Base-by-base conservation (phyloP, 225 moss, liverwort and hornwort species). In the Asterella californica region DNA sequence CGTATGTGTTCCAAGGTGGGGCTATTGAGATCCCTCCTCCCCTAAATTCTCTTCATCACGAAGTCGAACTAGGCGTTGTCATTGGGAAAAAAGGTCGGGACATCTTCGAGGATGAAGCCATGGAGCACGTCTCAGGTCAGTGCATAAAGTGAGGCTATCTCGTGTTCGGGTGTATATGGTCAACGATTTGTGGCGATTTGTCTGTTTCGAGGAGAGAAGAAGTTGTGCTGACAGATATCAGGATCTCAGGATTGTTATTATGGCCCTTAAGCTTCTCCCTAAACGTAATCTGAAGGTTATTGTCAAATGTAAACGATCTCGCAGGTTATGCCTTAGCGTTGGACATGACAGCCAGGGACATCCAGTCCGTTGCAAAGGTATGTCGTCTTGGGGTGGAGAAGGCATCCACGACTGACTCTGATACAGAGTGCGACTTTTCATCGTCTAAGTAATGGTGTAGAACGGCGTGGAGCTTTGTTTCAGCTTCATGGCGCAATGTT, bases 271-370 rank as follows among this genome's bases (percentile, higher is more conserved):
- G 8, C 46, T 53, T 53, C 4, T 17, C 32, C 27, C 15, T 48
- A 17, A 52, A 50, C 19, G 9, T n/a, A 52, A 32, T 32, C 74
- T 50, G 19, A 74, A 53, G 2, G 54, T 27, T 53, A 24, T 15
- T 54, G n/a, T 14, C 29, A 8, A 75, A 17, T 14, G 42, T 48
- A 47, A 49, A 46, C 57, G 30, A 45, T 72, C 63, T 90, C 78
- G 65, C 88, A 94, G 94, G 94, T 90, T 94, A 93, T 85, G 89
- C 90, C 64, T 86, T 94, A 82, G 88, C 93, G 52, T 85, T 94
- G 81, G 94, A 94, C 78, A 94, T 94, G 94, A 94, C 94, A 69
- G 90, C 93, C 71, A 87, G 91, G 69, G 94, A 94, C 73, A 88
- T 92, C 30, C 94, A 94, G 82, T 86, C 91, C 37, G 77, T 87